Evolutionary conservation across 2,329 filamentous ascomycete genomes (phyloP).

Genomic region (Knufia fluminis): DNA sequence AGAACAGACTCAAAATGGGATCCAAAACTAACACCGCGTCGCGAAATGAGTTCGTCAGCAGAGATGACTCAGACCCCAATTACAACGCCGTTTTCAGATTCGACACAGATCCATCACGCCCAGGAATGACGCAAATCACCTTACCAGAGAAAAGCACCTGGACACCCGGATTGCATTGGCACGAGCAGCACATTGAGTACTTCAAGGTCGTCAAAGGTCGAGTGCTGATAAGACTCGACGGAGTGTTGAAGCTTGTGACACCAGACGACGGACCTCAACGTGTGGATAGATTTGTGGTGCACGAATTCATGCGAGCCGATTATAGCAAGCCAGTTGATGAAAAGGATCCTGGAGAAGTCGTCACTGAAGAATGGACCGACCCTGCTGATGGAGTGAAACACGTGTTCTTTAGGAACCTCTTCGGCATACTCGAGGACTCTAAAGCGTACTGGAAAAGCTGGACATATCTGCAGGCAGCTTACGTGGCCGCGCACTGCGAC

Average conservation of each 20-base stretch:
- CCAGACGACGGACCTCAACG: slow-evolving; percentile 5
- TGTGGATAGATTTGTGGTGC: slow-evolving; percentile 29
- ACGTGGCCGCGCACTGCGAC: neutral
- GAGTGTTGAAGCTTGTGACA: slow-evolving; percentile 28
- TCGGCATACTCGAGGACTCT: slow-evolving; percentile 4
- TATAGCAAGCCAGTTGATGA: slow-evolving; percentile 3
- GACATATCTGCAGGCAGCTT: slow-evolving; percentile 1
- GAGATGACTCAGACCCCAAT: neutral
- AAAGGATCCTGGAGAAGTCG: slow-evolving; percentile 26
- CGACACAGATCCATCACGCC: slow-evolving; percentile 2
- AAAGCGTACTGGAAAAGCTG: slow-evolving; percentile 7
- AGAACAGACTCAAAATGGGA: neutral
- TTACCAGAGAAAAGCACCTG: slow-evolving; percentile 38
- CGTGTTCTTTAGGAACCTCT: slow-evolving; percentile 39
- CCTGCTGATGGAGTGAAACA: slow-evolving; percentile 39
- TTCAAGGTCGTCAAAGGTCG: slow-evolving; percentile 35
- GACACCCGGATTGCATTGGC: slow-evolving; percentile 44
- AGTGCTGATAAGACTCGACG: slow-evolving; percentile 22
- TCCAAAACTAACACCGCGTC: neutral
- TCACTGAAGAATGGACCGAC: slow-evolving; percentile 41
- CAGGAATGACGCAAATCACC: slow-evolving; percentile 26
- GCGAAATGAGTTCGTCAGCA: neutral
- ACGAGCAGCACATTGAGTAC: slow-evolving; percentile 40
- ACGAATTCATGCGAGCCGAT: slow-evolving; percentile 40
- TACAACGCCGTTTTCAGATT: slow-evolving; percentile 1